A percentile compares a stretch with the other conserved stretches of the same genome.
Conservation (phyloP, 148 eudicot species). For the Spergularia bocconei region DNA sequence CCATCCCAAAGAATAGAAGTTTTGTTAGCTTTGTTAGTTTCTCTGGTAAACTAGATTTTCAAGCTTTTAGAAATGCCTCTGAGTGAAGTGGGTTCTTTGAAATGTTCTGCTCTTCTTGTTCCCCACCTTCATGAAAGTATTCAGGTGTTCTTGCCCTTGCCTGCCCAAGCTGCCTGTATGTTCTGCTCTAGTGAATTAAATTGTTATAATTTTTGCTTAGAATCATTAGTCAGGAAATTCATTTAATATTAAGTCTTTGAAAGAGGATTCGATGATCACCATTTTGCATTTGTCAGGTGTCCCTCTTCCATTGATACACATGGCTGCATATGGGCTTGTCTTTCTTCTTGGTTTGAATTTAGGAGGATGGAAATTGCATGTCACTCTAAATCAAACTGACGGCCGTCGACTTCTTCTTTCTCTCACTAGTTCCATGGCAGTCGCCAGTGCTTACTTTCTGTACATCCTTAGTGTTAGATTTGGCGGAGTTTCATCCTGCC, state of each 20-base stretch:
- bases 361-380: constrained; percentile 49
- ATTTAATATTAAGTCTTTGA: background rate
- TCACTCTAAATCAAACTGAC: constrained; percentile 47
- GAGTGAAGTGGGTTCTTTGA: background rate
- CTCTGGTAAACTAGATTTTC: background rate
- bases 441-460: constrained; percentile 84
- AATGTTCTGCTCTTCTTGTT: background rate
- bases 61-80: background rate
- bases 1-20: background rate
- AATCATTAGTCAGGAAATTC: background rate
- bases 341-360: constrained; percentile 58
- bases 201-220: background rate
- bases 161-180: background rate
- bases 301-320: constrained; percentile 83
- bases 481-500: constrained; percentile 72
- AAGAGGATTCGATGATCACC: constrained; percentile 31
- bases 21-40: background rate
- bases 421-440: constrained; percentile 79
- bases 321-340: constrained; percentile 81
- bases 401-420: constrained; percentile 65
- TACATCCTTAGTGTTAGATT: constrained; percentile 66
- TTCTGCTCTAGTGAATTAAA: background rate
- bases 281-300: constrained; percentile 68
- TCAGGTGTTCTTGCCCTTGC: background rate
- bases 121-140: background rate